Evolutionary conservation across 2,329 filamentous ascomycete genomes (phyloP), one percentile per base, ranked within the genome.

Genomic region (Fusarium sp.): DNA sequence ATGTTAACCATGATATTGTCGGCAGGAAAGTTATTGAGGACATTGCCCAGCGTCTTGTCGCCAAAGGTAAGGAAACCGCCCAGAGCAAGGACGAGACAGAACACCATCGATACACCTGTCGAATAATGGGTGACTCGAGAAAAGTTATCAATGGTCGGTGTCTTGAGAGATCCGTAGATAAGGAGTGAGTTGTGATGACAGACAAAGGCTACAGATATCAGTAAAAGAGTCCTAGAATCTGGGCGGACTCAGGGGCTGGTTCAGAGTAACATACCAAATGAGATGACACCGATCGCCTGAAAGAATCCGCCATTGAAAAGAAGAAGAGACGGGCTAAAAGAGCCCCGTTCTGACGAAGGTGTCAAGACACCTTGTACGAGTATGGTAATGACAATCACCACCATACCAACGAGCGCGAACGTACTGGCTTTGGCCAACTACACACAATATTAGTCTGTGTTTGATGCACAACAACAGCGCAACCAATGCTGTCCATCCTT

Each of bases 231-330:
- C n/a, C 17, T 19, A 10, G 17, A 17, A n/a, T 19, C 37, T 7
- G 23, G 13, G 6, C 11, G 9, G 53, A 5, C 22, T 53, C n/a
- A 39, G 22, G 20, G 30, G 22, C 9, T 3, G 2, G 11, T 7
- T 7, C n/a, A 22, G 15, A 17, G 3, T 11, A 23, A 73, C 86
- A 46, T 84, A 96, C 92, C 94, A 78, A 99, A 99, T 6, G 96
- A 98, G 72, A 99, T 99, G 19, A 99, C 95, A 32, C 96, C 96
- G 73, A 99, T 94, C 22, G 96, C 95, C 79, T 98, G 94, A 75
- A 98, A 96, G 60, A 99, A 90, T 47, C 95, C 96, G 25, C 86
- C 84, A 75, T 97, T 96, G 71, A 98, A 84, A n/a, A 90, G 88
- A 58, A 97, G 81, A 37, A 94, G 79, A 17, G 90, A 86, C 56